Evolutionary conservation across 352 stramenopile species (phyloP), one percentile per base, ranked within the genome.

Genomic region (Blastocystis sp.): DNA sequence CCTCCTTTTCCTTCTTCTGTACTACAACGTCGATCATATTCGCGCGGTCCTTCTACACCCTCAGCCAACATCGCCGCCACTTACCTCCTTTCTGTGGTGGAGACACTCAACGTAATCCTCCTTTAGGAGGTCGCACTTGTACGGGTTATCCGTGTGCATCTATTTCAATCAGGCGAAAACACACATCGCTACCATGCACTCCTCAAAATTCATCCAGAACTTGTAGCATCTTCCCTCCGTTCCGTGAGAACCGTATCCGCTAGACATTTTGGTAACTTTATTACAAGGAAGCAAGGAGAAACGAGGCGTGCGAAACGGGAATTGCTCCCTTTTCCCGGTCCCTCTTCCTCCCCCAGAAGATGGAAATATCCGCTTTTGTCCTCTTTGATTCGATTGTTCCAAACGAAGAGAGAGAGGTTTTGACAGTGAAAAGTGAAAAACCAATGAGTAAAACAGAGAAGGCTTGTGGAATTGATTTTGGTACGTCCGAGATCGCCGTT

Each of bases 41-140:
- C 18, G 69, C 54, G 42, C 69, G 69, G 36, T 81, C 69, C 48
- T 81, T 81, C 69, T 81, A 81, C 29, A 46, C 42, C 34, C 29
- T 49, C 11, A 61, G 11, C 44, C 7, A 61, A 46, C 14, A 32
- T 44, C 27, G 18, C 8, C 7, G 21, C 4, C 2, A 72, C 49
- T 7, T 6, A 76, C 63, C 51, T 85, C 75, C 46, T 85, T 85
- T 48, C 46, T 34, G 49, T 85, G 75, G 32, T 85, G 75, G 49
- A 85, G 75, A n/a, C 75, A 85, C 46, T 85, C 75, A 49, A 85
- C 40, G 36, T 85, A 85, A 72, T 85, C 75, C 42, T 85, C 75
- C 75, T 85, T 85, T 42, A 85, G 40, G 27, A 85, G 46, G 6
- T 85, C 75, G 59, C 75, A 85, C 46, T 85, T 85, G 46, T 81